A percentile compares a stretch with the other conserved stretches of the same genome.
phyloP scores from a whole-genome alignment of 805 yeast species.

The Candida schatavii region DNA sequence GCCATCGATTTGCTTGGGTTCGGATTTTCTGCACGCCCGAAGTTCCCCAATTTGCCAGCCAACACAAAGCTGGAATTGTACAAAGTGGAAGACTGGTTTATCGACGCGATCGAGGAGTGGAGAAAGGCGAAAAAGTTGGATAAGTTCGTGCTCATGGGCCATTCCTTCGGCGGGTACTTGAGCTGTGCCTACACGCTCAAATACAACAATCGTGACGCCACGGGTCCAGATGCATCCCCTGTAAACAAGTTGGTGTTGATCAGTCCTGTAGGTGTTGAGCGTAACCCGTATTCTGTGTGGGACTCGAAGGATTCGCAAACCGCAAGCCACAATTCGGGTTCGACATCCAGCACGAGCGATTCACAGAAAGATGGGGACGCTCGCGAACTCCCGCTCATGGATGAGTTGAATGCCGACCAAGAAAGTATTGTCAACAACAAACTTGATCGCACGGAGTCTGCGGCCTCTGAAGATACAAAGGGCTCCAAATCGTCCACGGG shows the following conservation, averaged over 20 bases:
- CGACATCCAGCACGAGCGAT: conserved; percentile 11
- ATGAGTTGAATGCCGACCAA: conserved; percentile 22
- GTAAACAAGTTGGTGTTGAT: conserved; percentile 38
- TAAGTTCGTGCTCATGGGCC: conserved; percentile 39
- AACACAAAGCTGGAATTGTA: conserved; percentile 33
- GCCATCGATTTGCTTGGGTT: conserved; percentile 72
- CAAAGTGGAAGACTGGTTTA: conserved; percentile 41
- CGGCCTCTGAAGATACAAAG: conserved; percentile 2
- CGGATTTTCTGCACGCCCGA: conserved; percentile 64
- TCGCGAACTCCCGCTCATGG: conserved; percentile 10
- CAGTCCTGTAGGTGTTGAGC: conserved; percentile 44
- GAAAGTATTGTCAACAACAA: conserved; percentile 21
- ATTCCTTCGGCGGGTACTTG: conserved; percentile 46
- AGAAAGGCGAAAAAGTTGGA: conserved; percentile 33
- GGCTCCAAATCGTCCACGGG: not conserved
- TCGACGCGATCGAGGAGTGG: conserved; percentile 44
- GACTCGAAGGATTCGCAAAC: conserved; percentile 12
- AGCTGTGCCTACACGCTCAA: conserved; percentile 42
- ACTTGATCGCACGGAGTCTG: conserved; percentile 1
- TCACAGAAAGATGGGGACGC: conserved; percentile 4
- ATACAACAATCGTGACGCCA: conserved; percentile 26
- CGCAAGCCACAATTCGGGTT: conserved; percentile 10
- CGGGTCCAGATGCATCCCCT: conserved; percentile 12
- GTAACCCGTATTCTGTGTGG: conserved; percentile 26
- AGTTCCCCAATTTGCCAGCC: conserved; percentile 31